Conservation (phyloP, 129 eudicot species). For the Helianthus tuberosus region DNA sequence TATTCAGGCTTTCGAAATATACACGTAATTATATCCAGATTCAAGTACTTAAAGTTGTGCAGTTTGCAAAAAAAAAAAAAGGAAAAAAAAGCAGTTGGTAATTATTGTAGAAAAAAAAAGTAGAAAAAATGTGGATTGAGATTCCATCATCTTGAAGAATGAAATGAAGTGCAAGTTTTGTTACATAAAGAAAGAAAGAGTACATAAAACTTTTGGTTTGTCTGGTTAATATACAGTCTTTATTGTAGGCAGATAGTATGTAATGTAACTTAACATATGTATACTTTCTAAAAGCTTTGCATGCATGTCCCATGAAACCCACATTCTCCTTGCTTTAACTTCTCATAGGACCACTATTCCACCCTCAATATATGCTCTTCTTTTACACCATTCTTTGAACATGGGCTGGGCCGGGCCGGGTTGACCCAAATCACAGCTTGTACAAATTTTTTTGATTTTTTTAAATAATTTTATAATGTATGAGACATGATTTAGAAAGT, state of each 20-base stretch:
- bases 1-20: slow-evolving; percentile 22
- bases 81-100: slow-evolving; percentile 35
- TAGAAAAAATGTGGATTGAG: slow-evolving; percentile 40
- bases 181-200: slow-evolving; percentile 48
- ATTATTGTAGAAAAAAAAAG: slow-evolving; percentile 55
- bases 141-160: slow-evolving; percentile 57
- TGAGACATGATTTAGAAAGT: background rate
- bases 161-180: slow-evolving; percentile 54
- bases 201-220: slow-evolving; percentile 63
- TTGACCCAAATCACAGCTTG: background rate
- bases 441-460: background rate
- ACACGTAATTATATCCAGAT: slow-evolving; percentile 13
- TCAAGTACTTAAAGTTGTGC: slow-evolving; percentile 23
- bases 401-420: background rate
- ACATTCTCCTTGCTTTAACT: slow-evolving; percentile 39
- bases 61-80: slow-evolving; percentile 12
- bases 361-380: slow-evolving; percentile 33
- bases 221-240: slow-evolving; percentile 63
- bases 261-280: slow-evolving; percentile 49
- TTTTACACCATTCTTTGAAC: slow-evolving; percentile 3
- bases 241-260: slow-evolving; percentile 73
- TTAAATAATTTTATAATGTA: background rate
- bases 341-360: slow-evolving; percentile 47
- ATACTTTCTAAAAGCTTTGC: slow-evolving; percentile 78
- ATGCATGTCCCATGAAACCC: slow-evolving; percentile 47